A percentile compares a stretch with the other conserved stretches of the same genome.
phyloP scores from a whole-genome alignment of 2,329 filamentous ascomycete species.

The Venturia pyrina region DNA sequence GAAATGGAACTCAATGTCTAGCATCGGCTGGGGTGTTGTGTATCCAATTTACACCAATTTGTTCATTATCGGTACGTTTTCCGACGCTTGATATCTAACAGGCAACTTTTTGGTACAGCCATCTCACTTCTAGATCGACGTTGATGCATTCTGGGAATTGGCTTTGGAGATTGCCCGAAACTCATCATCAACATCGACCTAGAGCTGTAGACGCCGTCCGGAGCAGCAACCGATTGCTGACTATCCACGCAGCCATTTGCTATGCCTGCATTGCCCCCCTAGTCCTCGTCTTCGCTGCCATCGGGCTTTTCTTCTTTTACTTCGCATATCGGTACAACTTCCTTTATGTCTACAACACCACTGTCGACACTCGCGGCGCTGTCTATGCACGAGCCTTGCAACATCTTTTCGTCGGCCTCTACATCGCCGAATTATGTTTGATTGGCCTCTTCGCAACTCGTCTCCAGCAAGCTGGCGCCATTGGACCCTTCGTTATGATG shows the following conservation, averaged over 20 bases:
- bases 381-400: conserved; percentile 37
- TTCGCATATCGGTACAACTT: conserved; percentile 40
- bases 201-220: too few species aligned
- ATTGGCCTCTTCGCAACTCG: conserved; percentile 36
- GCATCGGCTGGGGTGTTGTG: conserved; percentile 35
- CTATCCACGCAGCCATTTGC: conserved; percentile 24
- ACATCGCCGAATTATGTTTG: conserved; percentile 38
- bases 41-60: conserved; percentile 39
- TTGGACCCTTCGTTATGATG: conserved; percentile 34
- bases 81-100: too few species aligned
- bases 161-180: too few species aligned
- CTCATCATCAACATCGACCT: too few species aligned
- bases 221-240: not conserved
- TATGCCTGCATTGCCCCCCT: conserved; percentile 41
- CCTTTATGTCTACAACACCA: conserved; percentile 37
- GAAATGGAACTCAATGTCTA: conserved; percentile 32
- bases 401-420: conserved; percentile 38
- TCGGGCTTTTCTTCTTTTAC: conserved; percentile 36
- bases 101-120: too few species aligned
- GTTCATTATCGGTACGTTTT: conserved; percentile 23
- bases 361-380: conserved; percentile 37
- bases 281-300: conserved; percentile 34
- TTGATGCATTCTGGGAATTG: too few species aligned
- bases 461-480: conserved; percentile 22
- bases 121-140: too few species aligned